Base-by-base conservation (phyloP, 2,329 filamentous ascomycete species). In the Aureobasidium musti region DNA sequence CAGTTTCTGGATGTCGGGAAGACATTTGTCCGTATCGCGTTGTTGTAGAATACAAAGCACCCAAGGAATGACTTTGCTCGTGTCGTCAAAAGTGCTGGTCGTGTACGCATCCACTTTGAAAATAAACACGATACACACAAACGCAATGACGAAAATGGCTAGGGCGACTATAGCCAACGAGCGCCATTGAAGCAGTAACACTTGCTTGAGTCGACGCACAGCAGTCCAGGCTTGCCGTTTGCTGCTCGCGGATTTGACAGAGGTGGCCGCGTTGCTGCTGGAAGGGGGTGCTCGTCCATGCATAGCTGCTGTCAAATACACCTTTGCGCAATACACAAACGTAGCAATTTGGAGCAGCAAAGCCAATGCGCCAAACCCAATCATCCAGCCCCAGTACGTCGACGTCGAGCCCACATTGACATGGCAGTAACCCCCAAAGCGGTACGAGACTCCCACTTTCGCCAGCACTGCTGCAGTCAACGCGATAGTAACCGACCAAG, bases 401-500 rank as follows among this genome's bases (percentile, higher is more conserved):
- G 72, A 70, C 21, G 78, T 73, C 19, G 72, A 71, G 10, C 77
- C 77, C 52, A 76, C 74, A 80, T 97, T 97, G 81, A 97, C 92
- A 77, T 97, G 92, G 78, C 93, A 98, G 43, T 92, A 91, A 53
- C 86, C 84, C 63, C 94, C 94, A 73, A 97, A 97, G n/a, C 78
- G 74, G 65, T 76, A 79, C 13, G 73, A 76, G n/a, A 79, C 77
- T 17, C 78, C 77, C 0, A 73, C 73, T 10, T 72, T 69, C 1
- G 72, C 67, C 1, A 79, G 67, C 56, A 90, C 90, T 1, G 75
- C 69, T 5, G 73, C 72, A 4, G 73, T 73, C 2, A 79, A 70
- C 30, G 75, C 73, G 37, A 74, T 69, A 5, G 74, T 67, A 6
- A 78, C 41, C 1, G 73, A 49, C 26, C 73, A 74, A 6, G 76